Evolutionary conservation across 352 stramenopile species (phyloP).

Genomic region (Pythium aristosporum): DNA sequence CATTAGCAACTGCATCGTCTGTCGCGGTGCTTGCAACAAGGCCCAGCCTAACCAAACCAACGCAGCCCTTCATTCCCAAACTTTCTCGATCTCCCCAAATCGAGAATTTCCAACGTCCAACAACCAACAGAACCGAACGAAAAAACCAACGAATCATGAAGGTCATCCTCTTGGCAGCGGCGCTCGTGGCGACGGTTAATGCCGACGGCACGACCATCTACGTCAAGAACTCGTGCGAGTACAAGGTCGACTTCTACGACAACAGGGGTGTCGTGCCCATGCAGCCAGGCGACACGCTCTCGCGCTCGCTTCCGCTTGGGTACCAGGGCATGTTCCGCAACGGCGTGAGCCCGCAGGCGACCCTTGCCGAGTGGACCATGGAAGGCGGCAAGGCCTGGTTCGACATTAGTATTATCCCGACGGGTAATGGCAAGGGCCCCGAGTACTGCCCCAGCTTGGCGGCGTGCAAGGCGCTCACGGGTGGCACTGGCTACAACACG

Average conservation of each 20-base stretch:
- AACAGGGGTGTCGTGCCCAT: slow-evolving; percentile 13
- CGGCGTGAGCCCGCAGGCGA: slow-evolving; percentile 23
- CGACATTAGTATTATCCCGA: slow-evolving; percentile 40
- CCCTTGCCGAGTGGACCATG: slow-evolving; percentile 32
- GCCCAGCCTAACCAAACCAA: background rate
- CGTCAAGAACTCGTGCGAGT: slow-evolving; percentile 30
- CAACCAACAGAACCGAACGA: background rate
- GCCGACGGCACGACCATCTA: slow-evolving; percentile 16
- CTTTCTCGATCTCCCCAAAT: slow-evolving; percentile 16
- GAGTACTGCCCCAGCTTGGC: slow-evolving; percentile 27
- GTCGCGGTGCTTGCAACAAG: background rate
- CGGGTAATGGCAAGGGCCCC: slow-evolving; percentile 10
- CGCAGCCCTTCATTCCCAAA: slow-evolving; percentile 15
- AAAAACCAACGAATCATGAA: slow-evolving; percentile 12
- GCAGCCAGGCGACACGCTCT: background rate
- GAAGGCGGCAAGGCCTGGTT: slow-evolving; percentile 32
- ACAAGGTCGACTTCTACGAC: slow-evolving; percentile 30
- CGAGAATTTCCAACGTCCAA: slow-evolving; percentile 11
- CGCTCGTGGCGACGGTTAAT: background rate
- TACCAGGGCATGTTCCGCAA: slow-evolving; percentile 32
- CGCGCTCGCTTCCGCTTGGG: slow-evolving; percentile 8
- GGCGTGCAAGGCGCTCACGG: slow-evolving; percentile 28
- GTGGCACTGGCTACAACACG: slow-evolving; percentile 30
- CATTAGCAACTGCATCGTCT: background rate
- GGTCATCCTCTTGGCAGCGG: slow-evolving; percentile 3